Conservation (phyloP, 2,329 filamentous ascomycete genomes). For the Fusarium proliferatum region DNA sequence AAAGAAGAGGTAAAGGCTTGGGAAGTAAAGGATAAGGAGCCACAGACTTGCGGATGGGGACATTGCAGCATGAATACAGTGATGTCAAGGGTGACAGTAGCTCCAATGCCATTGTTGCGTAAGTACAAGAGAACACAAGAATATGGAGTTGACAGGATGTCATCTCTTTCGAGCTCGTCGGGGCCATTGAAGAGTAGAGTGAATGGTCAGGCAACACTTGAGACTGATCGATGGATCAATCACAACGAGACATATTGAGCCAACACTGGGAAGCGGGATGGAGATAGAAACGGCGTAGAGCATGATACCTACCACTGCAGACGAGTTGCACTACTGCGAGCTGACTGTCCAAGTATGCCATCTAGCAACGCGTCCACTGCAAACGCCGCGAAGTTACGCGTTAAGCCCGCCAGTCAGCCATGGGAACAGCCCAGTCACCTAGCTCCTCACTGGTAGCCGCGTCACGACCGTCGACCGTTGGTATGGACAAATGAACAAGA, state of each 20-base stretch:
- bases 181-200: accelerated
- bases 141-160: not conserved
- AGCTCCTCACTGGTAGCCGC: accelerated
- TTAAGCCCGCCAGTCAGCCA: not conserved
- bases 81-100: accelerated
- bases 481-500: not conserved
- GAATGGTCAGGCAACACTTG: accelerated
- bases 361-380: not conserved
- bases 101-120: accelerated
- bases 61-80: too few relatives aligned
- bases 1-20: too few relatives aligned
- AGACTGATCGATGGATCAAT: accelerated
- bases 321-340: too few relatives aligned
- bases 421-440: too few relatives aligned
- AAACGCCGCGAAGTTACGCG: not conserved
- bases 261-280: too few relatives aligned
- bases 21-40: accelerated
- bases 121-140: accelerated
- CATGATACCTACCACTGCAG: not conserved
- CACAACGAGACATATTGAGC: not conserved
- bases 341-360: not conserved
- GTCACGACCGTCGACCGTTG: accelerated
- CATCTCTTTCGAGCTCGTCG: not conserved
- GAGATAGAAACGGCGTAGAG: accelerated
- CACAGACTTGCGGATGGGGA: not conserved